phyloP scores from a whole-genome alignment of 2,329 filamentous ascomycete species.

The Zasmidium cellare region DNA sequence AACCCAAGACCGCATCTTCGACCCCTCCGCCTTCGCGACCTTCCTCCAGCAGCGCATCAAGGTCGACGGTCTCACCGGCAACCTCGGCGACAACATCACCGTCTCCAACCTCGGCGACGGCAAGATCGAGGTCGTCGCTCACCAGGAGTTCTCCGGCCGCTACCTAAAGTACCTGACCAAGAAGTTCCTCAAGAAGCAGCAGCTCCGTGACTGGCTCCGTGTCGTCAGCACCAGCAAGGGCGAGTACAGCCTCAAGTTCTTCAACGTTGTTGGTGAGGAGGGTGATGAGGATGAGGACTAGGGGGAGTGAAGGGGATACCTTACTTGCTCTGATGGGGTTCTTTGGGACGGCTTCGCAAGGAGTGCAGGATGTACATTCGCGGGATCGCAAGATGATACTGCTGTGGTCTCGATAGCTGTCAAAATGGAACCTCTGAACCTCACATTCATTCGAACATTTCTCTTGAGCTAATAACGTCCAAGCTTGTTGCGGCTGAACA shows the following conservation, averaged over 20 bases:
- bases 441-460: background rate
- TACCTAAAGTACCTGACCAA: slow-evolving; percentile 99
- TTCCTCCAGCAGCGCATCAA: slow-evolving; percentile 99
- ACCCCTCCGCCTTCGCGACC: slow-evolving; percentile 97
- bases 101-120: slow-evolving; percentile 91
- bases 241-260: slow-evolving; percentile 99
- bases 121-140: slow-evolving; percentile 96
- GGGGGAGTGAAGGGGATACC: slow-evolving; percentile 29
- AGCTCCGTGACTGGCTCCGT: slow-evolving; percentile 99
- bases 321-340: background rate
- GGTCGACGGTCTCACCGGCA: slow-evolving; percentile 96
- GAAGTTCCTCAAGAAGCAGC: slow-evolving; percentile 99
- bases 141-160: slow-evolving; percentile 96
- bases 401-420: background rate
- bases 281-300: slow-evolving; percentile 99
- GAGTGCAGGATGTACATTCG: background rate
- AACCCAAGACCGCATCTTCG: slow-evolving; percentile 99
- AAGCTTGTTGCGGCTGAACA: background rate
- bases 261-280: slow-evolving; percentile 99
- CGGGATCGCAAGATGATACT: background rate
- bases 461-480: too few species aligned
- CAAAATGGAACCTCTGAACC: background rate
- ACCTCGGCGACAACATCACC: slow-evolving; percentile 90
- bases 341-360: background rate
- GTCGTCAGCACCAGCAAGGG: slow-evolving; percentile 97